Percentiles rank a stretch among this genome's conserved stretches.
Evolutionary conservation across 768 basidiomycete species (phyloP).

Genomic region (Boletus eberwhitei): DNA sequence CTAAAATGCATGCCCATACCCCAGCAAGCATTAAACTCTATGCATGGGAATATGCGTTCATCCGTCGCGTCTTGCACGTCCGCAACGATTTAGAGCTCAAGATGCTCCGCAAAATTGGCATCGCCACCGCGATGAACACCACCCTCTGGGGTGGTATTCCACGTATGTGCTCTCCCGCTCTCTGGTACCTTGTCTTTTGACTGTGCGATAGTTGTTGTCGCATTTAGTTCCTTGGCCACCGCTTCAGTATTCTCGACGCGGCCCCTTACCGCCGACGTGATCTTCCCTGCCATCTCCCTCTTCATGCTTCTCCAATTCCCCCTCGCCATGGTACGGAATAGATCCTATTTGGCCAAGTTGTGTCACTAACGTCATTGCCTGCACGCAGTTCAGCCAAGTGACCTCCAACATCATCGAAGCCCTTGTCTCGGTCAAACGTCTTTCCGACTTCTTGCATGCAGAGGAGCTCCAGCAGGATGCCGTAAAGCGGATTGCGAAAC

Average conservation of each 20-base stretch:
- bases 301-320: constrained; percentile 89
- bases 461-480: constrained; percentile 82
- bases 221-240: constrained; percentile 77
- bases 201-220: constrained; percentile 53
- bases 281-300: constrained; percentile 93
- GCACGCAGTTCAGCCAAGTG: constrained; percentile 59
- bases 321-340: constrained; percentile 63
- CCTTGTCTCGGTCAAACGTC: constrained; percentile 74
- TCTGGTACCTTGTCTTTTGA: not conserved
- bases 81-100: constrained; percentile 80
- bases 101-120: constrained; percentile 80
- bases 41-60: constrained; percentile 93
- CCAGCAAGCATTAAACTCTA: constrained; percentile 77
- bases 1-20: not conserved
- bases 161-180: constrained; percentile 25
- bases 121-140: constrained; percentile 61
- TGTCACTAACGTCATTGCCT: not conserved
- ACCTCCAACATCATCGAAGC: constrained; percentile 84
- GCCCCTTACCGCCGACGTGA: constrained; percentile 84
- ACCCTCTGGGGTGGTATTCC: constrained; percentile 71
- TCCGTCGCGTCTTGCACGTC: constrained; percentile 71
- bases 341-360: not conserved
- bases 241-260: constrained; percentile 58
- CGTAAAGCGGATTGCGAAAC: constrained; percentile 47
- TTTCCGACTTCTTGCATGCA: constrained; percentile 71